Percentiles rank a stretch among this genome's conserved stretches.
phyloP scores from a whole-genome alignment of 768 basidiomycete species.

The Amanita brunnescens region DNA sequence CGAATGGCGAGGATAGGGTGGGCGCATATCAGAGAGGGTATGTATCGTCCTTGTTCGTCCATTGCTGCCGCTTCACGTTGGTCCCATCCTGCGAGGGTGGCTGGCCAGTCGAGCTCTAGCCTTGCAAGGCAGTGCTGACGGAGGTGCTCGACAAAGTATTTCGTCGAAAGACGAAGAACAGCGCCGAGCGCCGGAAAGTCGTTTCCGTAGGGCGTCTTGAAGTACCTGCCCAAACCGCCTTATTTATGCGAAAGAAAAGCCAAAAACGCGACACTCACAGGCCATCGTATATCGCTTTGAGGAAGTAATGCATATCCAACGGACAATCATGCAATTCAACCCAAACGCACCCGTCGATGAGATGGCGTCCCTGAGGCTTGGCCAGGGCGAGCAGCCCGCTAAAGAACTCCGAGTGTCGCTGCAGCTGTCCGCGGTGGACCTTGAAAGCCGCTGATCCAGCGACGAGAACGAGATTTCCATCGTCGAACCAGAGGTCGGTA shows the following conservation, averaged over 20 bases:
- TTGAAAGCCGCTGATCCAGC: slow-evolving; percentile 55
- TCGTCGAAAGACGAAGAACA: slow-evolving; percentile 63
- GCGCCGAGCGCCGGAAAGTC: slow-evolving; percentile 55
- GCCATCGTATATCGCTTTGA: slow-evolving; percentile 69
- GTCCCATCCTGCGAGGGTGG: slow-evolving; percentile 63
- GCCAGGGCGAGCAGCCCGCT: slow-evolving; percentile 57
- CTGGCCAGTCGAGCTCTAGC: slow-evolving; percentile 58
- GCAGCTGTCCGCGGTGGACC: slow-evolving; percentile 66
- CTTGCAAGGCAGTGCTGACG: slow-evolving; percentile 51
- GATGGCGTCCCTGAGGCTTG: slow-evolving; percentile 22
- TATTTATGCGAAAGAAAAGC: not conserved
- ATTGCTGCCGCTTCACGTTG: slow-evolving; percentile 48
- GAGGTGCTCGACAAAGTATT: slow-evolving; percentile 67
- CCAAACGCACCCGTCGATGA: slow-evolving; percentile 49
- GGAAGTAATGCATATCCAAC: slow-evolving; percentile 56
- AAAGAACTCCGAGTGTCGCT: slow-evolving; percentile 74
- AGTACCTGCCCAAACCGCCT: slow-evolving; percentile 36
- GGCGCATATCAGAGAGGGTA: slow-evolving; percentile 47
- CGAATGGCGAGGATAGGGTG: slow-evolving; percentile 67
- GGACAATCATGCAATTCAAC: slow-evolving; percentile 60
- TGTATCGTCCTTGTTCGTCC: slow-evolving; percentile 42
- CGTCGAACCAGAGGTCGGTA: slow-evolving; percentile 66
- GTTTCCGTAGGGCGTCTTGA: slow-evolving; percentile 34
- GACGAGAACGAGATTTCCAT: slow-evolving; percentile 63
- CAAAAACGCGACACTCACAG: slow-evolving; percentile 36